phyloP scores from a whole-genome alignment of 2,329 filamentous ascomycete genomes.

The Clarireedia hainanense region DNA sequence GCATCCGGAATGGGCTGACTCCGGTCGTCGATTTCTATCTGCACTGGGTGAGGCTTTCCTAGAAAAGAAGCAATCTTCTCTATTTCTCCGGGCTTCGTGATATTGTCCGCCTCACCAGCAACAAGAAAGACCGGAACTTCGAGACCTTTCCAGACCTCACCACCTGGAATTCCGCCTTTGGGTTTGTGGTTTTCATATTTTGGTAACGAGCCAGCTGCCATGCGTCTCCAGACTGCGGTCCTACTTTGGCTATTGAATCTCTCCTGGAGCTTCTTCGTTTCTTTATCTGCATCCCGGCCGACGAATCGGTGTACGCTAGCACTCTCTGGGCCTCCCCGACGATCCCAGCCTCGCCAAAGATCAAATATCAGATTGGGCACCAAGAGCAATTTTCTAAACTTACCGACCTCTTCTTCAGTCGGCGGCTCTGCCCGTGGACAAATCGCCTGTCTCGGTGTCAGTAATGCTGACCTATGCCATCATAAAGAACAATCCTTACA shows the following conservation, averaged over 20 bases:
- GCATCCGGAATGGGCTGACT: slow-evolving; percentile 38
- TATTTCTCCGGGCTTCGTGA: slow-evolving; percentile 67
- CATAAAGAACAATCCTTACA: slow-evolving; percentile 29
- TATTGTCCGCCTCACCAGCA: slow-evolving; percentile 65
- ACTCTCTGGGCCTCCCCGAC: slow-evolving; percentile 69
- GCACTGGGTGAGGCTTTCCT: slow-evolving; percentile 18
- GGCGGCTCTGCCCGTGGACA: slow-evolving; percentile 67
- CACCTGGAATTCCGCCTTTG: slow-evolving; percentile 58
- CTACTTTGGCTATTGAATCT: slow-evolving; percentile 76
- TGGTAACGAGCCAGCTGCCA: slow-evolving; percentile 66
- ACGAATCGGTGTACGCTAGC: slow-evolving; percentile 73
- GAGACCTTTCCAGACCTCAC: slow-evolving; percentile 64
- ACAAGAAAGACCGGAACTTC: slow-evolving; percentile 70
- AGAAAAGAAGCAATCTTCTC: slow-evolving; percentile 52
- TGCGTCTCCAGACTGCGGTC: slow-evolving; percentile 63
- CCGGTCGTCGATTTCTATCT: slow-evolving; percentile 22
- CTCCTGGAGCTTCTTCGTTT: slow-evolving; percentile 60
- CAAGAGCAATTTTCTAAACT: slow-evolving; percentile 51
- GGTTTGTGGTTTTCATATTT: slow-evolving; percentile 44
- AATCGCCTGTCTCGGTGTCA: slow-evolving; percentile 39
- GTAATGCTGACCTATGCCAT: not conserved
- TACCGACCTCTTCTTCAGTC: slow-evolving; percentile 41
- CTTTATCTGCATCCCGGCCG: slow-evolving; percentile 54
- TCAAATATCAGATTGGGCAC: slow-evolving; percentile 69
- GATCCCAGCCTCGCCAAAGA: slow-evolving; percentile 69